A percentile compares a stretch with the other conserved stretches of the same genome.
These are phyloP conservation scores for Trichoderma erinaceum DNA, from an alignment of 495 filamentous ascomycete genomes.

Conservation along the genomic window DNA sequence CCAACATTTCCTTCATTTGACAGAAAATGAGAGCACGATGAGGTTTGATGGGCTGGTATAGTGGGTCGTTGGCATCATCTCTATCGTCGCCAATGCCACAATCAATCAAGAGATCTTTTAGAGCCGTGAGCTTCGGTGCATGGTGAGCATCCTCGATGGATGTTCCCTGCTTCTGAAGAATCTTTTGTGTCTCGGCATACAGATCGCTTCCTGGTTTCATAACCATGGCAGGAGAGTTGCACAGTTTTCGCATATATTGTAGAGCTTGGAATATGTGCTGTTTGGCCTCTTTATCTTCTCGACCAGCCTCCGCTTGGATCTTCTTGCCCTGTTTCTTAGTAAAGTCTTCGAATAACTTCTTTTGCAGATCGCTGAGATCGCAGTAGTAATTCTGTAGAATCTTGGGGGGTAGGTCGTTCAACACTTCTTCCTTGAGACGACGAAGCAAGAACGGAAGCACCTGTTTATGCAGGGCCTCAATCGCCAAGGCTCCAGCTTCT, in stretches of 20 bases:
- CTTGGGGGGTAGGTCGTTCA: conserved; percentile 94
- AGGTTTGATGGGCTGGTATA: conserved; percentile 73
- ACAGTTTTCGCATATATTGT: conserved; percentile 98
- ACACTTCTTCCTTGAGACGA: conserved; percentile 93
- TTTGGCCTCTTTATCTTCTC: conserved; percentile 81
- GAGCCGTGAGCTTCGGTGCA: conserved; percentile 85
- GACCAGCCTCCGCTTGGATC: conserved; percentile 68
- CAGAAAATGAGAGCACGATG: conserved; percentile 96
- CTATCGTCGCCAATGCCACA: conserved; percentile 84
- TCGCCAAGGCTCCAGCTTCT: conserved; percentile 90
- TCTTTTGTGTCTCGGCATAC: conserved; percentile 73
- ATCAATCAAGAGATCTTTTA: conserved; percentile 85
- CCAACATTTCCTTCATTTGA: conserved; percentile 99
- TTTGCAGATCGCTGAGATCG: conserved; percentile 92
- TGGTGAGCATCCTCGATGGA: conserved; percentile 77
- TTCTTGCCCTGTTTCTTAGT: conserved; percentile 84
- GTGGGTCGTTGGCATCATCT: conserved; percentile 55
- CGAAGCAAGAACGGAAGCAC: conserved; percentile 94
- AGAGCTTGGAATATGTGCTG: conserved; percentile 98
- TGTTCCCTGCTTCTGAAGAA: conserved; percentile 64
- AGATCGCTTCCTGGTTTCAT: conserved; percentile 90
- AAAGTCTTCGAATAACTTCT: conserved; percentile 93
- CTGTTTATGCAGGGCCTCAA: conserved; percentile 96
- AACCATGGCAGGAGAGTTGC: conserved; percentile 92
- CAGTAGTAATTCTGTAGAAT: conserved; percentile 99